Conservation (phyloP, 106 monocot genomes). For the Narthecium ossifragum region DNA sequence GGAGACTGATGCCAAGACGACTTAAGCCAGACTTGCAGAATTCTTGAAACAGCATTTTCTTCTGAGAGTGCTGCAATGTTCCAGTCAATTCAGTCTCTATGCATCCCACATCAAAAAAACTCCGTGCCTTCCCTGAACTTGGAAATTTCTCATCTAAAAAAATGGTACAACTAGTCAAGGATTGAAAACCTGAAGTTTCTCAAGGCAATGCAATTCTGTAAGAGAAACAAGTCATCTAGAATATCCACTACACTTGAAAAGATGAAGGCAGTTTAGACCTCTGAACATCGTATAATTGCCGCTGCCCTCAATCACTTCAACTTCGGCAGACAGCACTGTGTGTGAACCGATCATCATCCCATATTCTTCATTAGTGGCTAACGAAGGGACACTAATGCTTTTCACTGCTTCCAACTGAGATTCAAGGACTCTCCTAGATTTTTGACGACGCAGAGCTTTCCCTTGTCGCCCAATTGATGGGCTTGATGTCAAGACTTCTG, state of each 20-base stretch:
- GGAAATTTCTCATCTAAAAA: too few relatives aligned
- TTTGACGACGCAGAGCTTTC: conserved; percentile 62
- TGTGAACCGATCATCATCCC: too few relatives aligned
- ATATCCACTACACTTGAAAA: too few relatives aligned
- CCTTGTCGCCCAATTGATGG: conserved; percentile 79
- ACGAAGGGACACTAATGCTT: background rate
- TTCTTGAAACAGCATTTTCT: conserved; percentile 48
- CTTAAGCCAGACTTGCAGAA: conserved; percentile 43
- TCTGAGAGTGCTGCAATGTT: conserved; percentile 17
- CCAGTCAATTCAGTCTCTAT: conserved; percentile 1
- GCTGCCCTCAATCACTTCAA: too few relatives aligned
- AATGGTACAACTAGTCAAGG: too few relatives aligned
- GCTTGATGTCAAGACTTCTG: conserved; percentile 33
- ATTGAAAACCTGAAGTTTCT: too few relatives aligned
- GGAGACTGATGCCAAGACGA: conserved; percentile 38
- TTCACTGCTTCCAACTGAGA: conserved; percentile 12
- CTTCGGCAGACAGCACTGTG: too few relatives aligned
- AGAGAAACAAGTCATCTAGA: too few relatives aligned
- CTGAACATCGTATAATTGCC: too few relatives aligned
- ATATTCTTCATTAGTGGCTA: conserved; percentile 8
- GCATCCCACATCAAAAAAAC: conserved; percentile 10
- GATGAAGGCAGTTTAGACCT: too few relatives aligned
- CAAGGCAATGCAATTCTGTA: too few relatives aligned
- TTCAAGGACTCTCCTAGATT: conserved; percentile 34
- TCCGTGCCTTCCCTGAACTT: too few relatives aligned